These are phyloP conservation scores for Dispira parvispora DNA, from an alignment of 192 early-diverging fungal genomes.

Conservation along the genomic window DNA sequence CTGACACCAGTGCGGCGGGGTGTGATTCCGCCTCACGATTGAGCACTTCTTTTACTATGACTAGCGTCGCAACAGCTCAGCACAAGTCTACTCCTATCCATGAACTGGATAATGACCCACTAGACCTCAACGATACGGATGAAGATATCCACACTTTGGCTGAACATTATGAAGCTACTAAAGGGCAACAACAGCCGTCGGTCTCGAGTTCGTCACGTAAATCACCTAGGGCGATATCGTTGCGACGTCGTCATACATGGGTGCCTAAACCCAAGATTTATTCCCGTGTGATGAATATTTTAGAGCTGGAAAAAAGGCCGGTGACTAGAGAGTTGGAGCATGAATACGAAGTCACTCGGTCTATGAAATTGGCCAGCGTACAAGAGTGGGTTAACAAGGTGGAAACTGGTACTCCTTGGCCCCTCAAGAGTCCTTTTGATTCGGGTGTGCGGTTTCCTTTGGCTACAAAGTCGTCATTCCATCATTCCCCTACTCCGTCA, in stretches of 20 bases:
- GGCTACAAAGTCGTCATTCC: no score
- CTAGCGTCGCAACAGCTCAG: no score
- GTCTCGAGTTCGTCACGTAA: no score
- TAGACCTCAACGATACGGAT: neutral
- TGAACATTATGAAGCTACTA: neutral
- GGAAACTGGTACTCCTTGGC: neutral
- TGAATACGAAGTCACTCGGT: neutral
- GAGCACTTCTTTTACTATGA: no score
- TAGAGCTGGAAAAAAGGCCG: neutral
- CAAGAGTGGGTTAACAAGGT: neutral
- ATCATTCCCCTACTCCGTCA: neutral
- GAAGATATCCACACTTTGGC: neutral
- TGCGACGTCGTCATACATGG: no score
- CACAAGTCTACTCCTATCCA: no score
- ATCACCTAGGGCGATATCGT: no score
- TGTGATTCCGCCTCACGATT: no score
- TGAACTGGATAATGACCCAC: no score
- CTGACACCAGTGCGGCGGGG: no score
- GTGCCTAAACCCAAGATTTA: neutral
- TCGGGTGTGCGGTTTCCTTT: no score
- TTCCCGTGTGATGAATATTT: neutral
- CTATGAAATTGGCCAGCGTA: constrained; percentile 1
- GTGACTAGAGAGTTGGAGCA: neutral
- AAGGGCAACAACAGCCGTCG: neutral
- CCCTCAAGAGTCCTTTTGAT: neutral